Conservation (phyloP, 768 basidiomycete genomes). For the Cantharellus anzutake region DNA sequence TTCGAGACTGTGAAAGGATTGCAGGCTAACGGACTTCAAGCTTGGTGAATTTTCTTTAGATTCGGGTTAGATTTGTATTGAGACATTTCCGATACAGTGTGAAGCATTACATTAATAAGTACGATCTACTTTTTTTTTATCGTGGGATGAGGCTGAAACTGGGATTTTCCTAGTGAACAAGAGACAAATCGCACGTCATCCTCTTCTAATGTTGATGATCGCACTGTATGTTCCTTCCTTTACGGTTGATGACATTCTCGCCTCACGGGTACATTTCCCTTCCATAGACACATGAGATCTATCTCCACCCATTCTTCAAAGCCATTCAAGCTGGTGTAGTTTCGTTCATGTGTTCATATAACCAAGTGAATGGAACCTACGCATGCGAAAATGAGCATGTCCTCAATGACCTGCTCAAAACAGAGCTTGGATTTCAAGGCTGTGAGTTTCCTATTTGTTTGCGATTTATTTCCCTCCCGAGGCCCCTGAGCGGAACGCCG, state of each 20-base stretch:
- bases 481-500: not conserved
- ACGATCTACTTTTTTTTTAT: constrained; percentile 20
- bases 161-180: constrained; percentile 13
- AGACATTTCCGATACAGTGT: not conserved
- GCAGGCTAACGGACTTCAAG: constrained; percentile 12
- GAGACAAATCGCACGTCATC: constrained; percentile 8
- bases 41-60: constrained; percentile 8
- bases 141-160: too few species aligned
- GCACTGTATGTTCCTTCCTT: constrained; percentile 18
- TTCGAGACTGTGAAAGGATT: constrained; percentile 12
- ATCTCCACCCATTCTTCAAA: constrained; percentile 7
- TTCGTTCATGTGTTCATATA: constrained; percentile 39
- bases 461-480: not conserved
- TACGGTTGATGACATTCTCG: not conserved
- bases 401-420: constrained; percentile 13
- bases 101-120: constrained; percentile 19
- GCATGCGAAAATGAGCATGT: constrained; percentile 8
- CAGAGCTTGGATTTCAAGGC: constrained; percentile 14
- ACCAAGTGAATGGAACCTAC: constrained; percentile 16
- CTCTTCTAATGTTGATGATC: constrained; percentile 6
- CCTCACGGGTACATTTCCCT: constrained; percentile 17
- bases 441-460: constrained; percentile 1
- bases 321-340: constrained; percentile 8
- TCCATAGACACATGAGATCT: constrained; percentile 22
- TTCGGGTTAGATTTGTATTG: not conserved